Evolutionary conservation across 345 rosid genomes (phyloP).

Genomic region (Diplotaxis tenuifolia): DNA sequence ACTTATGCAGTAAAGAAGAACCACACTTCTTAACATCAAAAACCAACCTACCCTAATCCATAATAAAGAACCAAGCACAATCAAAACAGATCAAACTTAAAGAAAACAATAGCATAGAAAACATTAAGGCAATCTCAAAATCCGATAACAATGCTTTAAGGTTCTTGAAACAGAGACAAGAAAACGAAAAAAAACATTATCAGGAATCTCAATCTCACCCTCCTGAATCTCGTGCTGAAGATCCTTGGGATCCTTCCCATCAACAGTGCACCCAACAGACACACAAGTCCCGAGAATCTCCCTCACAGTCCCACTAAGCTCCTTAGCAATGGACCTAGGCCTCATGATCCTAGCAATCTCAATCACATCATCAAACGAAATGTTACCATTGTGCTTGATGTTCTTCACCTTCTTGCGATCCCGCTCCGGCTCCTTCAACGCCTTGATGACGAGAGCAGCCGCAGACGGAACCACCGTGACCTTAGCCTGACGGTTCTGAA

Average conservation of each 20-base stretch:
- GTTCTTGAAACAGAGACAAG: not conserved
- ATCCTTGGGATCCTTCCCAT: conserved; percentile 58
- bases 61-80: not conserved
- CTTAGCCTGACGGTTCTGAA: conserved; percentile 63
- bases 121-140: not conserved
- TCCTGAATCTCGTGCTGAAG: conserved; percentile 44
- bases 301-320: conserved; percentile 44
- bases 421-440: conserved; percentile 47
- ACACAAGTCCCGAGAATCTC: conserved; percentile 44
- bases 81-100: not conserved
- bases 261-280: conserved; percentile 51
- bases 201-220: conserved; percentile 44
- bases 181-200: conserved; percentile 28
- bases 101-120: not conserved
- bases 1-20: not conserved
- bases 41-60: not conserved
- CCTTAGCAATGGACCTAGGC: conserved; percentile 41
- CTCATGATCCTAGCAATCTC: conserved; percentile 43
- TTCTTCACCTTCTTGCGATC: conserved; percentile 42
- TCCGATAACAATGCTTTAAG: not conserved
- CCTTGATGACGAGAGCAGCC: conserved; percentile 56
- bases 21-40: not conserved
- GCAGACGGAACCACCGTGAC: conserved; percentile 59
- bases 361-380: conserved; percentile 35
- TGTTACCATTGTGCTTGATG: conserved; percentile 41